Evolutionary conservation across 2,329 filamentous ascomycete genomes (phyloP).

Genomic region (Rugonectria rugulosa): DNA sequence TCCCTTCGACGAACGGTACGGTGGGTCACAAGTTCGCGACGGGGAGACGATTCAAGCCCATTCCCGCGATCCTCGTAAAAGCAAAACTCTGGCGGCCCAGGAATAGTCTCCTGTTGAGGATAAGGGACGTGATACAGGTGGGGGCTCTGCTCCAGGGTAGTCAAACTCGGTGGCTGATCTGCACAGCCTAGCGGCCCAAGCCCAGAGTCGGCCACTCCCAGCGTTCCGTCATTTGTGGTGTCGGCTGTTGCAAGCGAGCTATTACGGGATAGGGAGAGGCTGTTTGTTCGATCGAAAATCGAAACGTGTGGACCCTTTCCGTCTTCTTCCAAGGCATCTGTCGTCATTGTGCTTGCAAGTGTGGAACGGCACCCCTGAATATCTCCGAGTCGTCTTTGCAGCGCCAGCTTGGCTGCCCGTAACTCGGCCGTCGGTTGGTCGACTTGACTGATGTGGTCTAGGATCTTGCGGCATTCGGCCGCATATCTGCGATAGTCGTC

Average conservation of each 20-base stretch:
- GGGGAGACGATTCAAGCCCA: neutral
- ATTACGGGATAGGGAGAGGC: conserved; percentile 25
- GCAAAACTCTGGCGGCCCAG: conserved; percentile 22
- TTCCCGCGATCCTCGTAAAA: conserved; percentile 12
- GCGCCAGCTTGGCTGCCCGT: conserved; percentile 14
- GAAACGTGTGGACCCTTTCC: conserved; percentile 32
- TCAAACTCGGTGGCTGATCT: conserved; percentile 23
- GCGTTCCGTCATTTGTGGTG: conserved; percentile 9
- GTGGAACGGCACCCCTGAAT: conserved; percentile 28
- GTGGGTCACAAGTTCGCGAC: neutral
- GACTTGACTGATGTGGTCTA: conserved; percentile 30
- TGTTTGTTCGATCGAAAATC: conserved; percentile 36
- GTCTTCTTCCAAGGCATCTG: conserved; percentile 17
- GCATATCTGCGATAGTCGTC: conserved; percentile 36
- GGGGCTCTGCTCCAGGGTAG: conserved; percentile 20
- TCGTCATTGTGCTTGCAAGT: conserved; percentile 27
- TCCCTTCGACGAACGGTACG: conserved; percentile 11
- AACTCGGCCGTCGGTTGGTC: conserved; percentile 28
- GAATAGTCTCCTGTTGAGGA: conserved; percentile 28
- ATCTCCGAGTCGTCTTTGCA: conserved; percentile 26
- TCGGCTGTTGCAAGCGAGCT: conserved; percentile 26
- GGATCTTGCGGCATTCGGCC: conserved; percentile 30
- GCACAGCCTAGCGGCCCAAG: conserved; percentile 2
- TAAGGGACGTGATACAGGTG: conserved; percentile 30
- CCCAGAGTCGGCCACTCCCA: conserved; percentile 10